A percentile compares a stretch with the other conserved stretches of the same genome.
Conservation (phyloP, 495 filamentous ascomycete genomes). For the Penicillium riverlandense region DNA sequence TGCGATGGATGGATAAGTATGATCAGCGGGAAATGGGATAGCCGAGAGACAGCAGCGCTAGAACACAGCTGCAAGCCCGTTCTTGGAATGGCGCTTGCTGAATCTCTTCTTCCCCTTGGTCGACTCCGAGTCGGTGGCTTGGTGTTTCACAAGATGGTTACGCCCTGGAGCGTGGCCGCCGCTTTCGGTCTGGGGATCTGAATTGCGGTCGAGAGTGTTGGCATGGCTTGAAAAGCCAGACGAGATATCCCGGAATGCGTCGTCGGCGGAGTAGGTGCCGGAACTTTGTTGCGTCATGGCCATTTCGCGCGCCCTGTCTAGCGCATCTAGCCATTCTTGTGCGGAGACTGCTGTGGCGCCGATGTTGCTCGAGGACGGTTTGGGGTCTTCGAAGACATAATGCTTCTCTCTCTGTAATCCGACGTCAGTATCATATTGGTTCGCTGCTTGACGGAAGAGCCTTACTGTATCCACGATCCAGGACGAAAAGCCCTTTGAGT, state of each 20-base stretch:
- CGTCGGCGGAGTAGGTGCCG: constrained; percentile 61
- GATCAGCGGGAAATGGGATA: background rate
- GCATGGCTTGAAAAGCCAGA: constrained; percentile 68
- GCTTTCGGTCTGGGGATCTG: constrained; percentile 30
- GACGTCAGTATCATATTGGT: constrained; percentile 7
- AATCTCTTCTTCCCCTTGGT: constrained; percentile 69
- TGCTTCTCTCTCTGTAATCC: constrained; percentile 71
- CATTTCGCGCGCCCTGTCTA: constrained; percentile 77
- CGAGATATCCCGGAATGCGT: constrained; percentile 62
- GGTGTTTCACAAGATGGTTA: constrained; percentile 41
- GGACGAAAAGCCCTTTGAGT: constrained; percentile 73
- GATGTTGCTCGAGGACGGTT: constrained; percentile 47
- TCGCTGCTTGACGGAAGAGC: constrained; percentile 6
- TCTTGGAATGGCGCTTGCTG: constrained; percentile 84
- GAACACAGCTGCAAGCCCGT: constrained; percentile 77
- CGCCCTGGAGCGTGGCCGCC: constrained; percentile 21
- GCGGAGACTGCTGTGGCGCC: constrained; percentile 44
- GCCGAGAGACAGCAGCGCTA: constrained; percentile 17
- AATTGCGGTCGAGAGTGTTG: constrained; percentile 60
- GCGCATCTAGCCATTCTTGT: constrained; percentile 81
- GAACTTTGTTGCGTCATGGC: constrained; percentile 62
- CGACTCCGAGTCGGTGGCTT: constrained; percentile 45
- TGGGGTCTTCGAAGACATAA: constrained; percentile 87
- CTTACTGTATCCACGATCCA: constrained; percentile 95
- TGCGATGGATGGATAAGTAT: constrained; percentile 1